Percentiles rank a stretch among this genome's conserved stretches.
phyloP scores from a whole-genome alignment of 331 rosid genomes.

The Telfairia occidentalis region DNA sequence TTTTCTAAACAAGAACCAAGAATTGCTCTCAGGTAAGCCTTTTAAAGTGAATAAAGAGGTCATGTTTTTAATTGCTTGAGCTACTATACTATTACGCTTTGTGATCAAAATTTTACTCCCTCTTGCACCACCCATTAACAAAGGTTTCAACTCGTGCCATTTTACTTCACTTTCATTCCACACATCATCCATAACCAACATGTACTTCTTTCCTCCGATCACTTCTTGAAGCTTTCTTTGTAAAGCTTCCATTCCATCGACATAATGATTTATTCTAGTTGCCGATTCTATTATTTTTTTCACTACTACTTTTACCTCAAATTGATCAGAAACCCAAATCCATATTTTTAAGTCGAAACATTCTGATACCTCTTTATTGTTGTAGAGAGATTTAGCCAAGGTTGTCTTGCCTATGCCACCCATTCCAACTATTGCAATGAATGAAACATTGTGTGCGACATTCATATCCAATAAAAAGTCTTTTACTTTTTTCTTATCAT shows the following conservation, averaged over 20 bases:
- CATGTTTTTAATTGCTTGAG: background rate
- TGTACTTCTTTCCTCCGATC: background rate
- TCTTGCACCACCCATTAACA: background rate
- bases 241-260: background rate
- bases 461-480: background rate
- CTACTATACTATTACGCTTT: background rate
- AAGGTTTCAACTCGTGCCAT: background rate
- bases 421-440: constrained; percentile 27
- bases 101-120: constrained; percentile 10
- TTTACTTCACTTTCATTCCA: background rate
- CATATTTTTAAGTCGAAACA: constrained; percentile 22
- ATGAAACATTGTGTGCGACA: constrained; percentile 11
- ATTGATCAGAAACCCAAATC: constrained; percentile 28
- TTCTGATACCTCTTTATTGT: background rate
- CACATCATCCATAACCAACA: constrained; percentile 7
- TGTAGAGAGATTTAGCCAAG: constrained; percentile 23
- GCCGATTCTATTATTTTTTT: constrained; percentile 15
- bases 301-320: constrained; percentile 6
- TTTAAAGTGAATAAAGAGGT: background rate
- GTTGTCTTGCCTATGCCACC: constrained; percentile 41
- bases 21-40: background rate
- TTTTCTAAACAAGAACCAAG: background rate
- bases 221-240: background rate
- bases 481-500: background rate
- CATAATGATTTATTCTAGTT: background rate